A percentile compares a stretch with the other conserved stretches of the same genome.
Conservation (phyloP, 2,329 filamentous ascomycete genomes). For the Cladosporium cucumerinum region DNA sequence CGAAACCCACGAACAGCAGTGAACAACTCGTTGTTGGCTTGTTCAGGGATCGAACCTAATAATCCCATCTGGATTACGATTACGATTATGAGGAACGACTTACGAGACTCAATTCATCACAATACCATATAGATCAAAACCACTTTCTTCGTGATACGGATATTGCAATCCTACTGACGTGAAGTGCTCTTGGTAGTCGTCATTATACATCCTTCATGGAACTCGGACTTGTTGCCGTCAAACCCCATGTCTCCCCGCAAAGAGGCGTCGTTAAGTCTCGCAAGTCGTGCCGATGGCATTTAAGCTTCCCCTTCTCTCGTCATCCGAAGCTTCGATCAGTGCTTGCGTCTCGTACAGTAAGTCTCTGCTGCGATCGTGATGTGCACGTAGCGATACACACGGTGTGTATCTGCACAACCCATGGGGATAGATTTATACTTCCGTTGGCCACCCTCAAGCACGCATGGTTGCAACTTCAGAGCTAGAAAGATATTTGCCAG, state of each 20-base stretch:
- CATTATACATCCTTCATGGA: neutral
- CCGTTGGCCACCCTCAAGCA: neutral
- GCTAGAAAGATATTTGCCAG: neutral
- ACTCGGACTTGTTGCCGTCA: neutral
- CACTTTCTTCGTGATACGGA: neutral
- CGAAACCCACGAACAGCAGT: neutral
- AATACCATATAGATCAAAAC: neutral
- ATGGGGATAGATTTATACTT: neutral
- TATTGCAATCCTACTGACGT: neutral
- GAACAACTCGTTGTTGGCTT: neutral
- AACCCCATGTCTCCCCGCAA: neutral
- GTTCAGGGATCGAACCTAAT: neutral
- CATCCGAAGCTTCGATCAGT: neutral
- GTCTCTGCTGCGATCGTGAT: neutral
- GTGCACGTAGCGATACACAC: neutral
- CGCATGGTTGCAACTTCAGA: neutral
- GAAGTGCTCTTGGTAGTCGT: neutral
- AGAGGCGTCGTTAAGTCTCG: neutral
- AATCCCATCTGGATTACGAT: neutral
- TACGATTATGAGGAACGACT: neutral
- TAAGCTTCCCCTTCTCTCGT: constrained; percentile 1
- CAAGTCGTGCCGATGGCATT: neutral
- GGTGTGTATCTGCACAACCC: neutral
- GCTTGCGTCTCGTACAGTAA: neutral
- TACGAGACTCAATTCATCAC: neutral